Conservation (phyloP, 2,329 filamentous ascomycete species). For the Aspergillus ruber region DNA sequence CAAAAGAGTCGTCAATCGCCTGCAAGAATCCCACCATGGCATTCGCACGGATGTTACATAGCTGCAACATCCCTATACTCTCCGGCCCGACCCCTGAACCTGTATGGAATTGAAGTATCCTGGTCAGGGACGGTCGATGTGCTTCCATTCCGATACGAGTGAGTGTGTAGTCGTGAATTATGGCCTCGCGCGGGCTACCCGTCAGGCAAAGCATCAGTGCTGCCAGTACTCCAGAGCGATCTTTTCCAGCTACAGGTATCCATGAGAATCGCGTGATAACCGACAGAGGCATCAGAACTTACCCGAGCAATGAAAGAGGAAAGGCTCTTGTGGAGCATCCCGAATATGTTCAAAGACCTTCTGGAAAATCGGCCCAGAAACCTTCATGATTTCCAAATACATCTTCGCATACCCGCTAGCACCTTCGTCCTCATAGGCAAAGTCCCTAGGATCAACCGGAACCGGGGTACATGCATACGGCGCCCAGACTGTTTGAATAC, state of each 20-base stretch:
- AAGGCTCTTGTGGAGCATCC: conserved; percentile 40
- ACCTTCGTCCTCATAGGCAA: conserved; percentile 47
- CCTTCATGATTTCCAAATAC: conserved; percentile 62
- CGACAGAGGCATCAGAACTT: conserved; percentile 1
- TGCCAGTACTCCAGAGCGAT: conserved; percentile 67
- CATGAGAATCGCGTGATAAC: neutral
- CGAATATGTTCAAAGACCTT: conserved; percentile 57
- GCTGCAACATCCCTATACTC: conserved; percentile 16
- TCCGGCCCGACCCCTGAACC: conserved; percentile 15
- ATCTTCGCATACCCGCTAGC: conserved; percentile 60
- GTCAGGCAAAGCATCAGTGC: conserved; percentile 61
- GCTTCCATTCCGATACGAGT: conserved; percentile 20
- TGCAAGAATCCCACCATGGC: conserved; percentile 22
- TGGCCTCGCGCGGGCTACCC: conserved; percentile 50
- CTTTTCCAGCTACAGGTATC: conserved; percentile 61
- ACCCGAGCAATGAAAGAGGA: conserved; percentile 60
- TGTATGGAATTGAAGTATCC: conserved; percentile 11
- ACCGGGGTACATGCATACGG: conserved; percentile 46
- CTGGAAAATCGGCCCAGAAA: conserved; percentile 52
- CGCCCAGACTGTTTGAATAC: conserved; percentile 48
- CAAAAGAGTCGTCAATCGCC: conserved; percentile 13
- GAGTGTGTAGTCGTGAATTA: conserved; percentile 59
- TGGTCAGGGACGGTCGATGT: conserved; percentile 15
- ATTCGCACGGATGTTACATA: conserved; percentile 17
- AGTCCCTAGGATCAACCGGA: conserved; percentile 14